Conservation (phyloP, 768 basidiomycete genomes). For the Suillus decipiens region DNA sequence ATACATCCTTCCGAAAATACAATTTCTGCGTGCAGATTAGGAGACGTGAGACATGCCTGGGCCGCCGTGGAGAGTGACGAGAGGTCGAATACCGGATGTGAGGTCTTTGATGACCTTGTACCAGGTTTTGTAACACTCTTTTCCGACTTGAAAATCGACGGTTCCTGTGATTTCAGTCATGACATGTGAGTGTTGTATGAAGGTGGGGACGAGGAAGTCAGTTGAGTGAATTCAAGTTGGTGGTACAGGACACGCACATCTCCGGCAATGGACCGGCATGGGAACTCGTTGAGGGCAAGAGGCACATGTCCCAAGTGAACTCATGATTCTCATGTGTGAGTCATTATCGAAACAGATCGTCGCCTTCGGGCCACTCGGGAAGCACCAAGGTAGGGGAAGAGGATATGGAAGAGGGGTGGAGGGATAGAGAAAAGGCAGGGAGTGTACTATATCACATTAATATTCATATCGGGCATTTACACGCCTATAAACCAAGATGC, state of each 20-base stretch:
- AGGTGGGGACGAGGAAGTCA: background rate
- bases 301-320: background rate
- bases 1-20: no score
- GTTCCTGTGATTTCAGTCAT: constrained; percentile 27
- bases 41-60: constrained; percentile 45
- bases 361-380: no score
- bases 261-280: no score
- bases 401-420: no score
- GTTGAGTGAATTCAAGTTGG: background rate
- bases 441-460: no score
- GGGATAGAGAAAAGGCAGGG: no score
- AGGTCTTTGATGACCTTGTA: constrained; percentile 47
- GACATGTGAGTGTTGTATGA: background rate
- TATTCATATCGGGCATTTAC: no score
- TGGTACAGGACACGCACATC: background rate
- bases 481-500: no score
- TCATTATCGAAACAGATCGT: no score
- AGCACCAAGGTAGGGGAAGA: no score
- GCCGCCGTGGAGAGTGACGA: constrained; percentile 50
- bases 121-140: constrained; percentile 42
- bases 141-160: constrained; percentile 19
- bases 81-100: constrained; percentile 30
- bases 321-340: no score
- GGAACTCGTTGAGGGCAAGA: background rate
- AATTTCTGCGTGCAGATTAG: constrained; percentile 39